Evolutionary conservation across 257 asterid species (phyloP).

Genomic region (Leptodermis oblonga): DNA sequence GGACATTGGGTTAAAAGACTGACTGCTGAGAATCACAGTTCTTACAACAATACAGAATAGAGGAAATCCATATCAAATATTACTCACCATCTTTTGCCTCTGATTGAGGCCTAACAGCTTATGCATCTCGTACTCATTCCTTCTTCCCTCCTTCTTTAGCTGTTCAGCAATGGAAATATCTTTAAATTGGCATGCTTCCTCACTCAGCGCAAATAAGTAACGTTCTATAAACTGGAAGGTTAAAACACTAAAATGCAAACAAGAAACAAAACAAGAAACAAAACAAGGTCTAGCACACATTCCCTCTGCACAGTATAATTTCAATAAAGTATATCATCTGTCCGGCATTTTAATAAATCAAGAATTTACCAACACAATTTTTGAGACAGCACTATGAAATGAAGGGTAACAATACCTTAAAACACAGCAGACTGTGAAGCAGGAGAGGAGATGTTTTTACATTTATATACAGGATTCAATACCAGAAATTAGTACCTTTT

Average conservation of each 20-base stretch:
- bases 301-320: too few species aligned
- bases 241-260: not conserved
- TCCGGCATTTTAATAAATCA: not conserved
- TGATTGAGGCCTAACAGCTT: constrained; percentile 92
- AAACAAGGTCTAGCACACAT: not conserved
- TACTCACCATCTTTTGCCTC: constrained; percentile 88
- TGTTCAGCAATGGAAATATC: constrained; percentile 23
- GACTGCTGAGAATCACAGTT: constrained; percentile 9
- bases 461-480: constrained; percentile 8
- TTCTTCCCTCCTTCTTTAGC: constrained; percentile 92
- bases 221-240: not conserved
- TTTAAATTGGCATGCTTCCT: not conserved
- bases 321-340: too few species aligned
- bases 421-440: constrained; percentile 24
- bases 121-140: constrained; percentile 99
- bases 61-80: not conserved
- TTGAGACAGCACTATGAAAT: too few species aligned
- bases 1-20: not conserved
- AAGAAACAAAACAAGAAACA: too few species aligned
- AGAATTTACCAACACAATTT: not conserved
- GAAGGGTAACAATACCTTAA: constrained; percentile 41
- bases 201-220: not conserved
- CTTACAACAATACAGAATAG: not conserved
- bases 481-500: constrained; percentile 49
- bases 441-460: not conserved